phyloP scores from a whole-genome alignment of 805 yeast genomes.

The Scheffersomyces amazonensis region DNA sequence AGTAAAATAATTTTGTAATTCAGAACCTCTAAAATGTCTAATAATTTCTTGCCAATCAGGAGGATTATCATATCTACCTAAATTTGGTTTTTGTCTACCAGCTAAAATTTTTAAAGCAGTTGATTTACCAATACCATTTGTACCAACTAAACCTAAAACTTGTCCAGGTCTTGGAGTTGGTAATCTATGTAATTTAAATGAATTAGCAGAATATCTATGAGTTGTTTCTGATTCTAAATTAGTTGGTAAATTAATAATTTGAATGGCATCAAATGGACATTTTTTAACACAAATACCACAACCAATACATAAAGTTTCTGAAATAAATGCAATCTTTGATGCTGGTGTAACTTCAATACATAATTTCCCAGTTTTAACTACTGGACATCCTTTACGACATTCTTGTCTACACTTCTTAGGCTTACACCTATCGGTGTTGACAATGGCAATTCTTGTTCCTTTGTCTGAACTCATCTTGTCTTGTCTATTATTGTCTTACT shows the following conservation, averaged over 20 bases:
- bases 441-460: constrained; percentile 91
- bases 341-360: constrained; percentile 95
- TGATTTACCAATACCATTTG: constrained; percentile 98
- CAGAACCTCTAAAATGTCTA: constrained; percentile 92
- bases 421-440: constrained; percentile 90
- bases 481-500: too few species aligned
- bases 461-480: constrained; percentile 12
- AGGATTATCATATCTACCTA: constrained; percentile 92
- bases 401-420: constrained; percentile 99
- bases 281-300: constrained; percentile 99
- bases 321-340: constrained; percentile 89
- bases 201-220: constrained; percentile 96
- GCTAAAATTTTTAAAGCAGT: constrained; percentile 96
- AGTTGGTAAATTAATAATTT: constrained; percentile 93
- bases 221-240: constrained; percentile 90
- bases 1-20: constrained; percentile 93
- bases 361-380: constrained; percentile 93
- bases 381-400: constrained; percentile 96
- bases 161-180: constrained; percentile 99
- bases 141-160: constrained; percentile 95
- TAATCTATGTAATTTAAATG: constrained; percentile 93
- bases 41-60: constrained; percentile 97
- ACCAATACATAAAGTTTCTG: constrained; percentile 94
- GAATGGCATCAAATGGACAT: constrained; percentile 97
- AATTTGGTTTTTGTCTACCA: constrained; percentile 95